Evolutionary conservation across 2,329 filamentous ascomycete genomes (phyloP).

Genomic region (Rutstroemia sydowiana): DNA sequence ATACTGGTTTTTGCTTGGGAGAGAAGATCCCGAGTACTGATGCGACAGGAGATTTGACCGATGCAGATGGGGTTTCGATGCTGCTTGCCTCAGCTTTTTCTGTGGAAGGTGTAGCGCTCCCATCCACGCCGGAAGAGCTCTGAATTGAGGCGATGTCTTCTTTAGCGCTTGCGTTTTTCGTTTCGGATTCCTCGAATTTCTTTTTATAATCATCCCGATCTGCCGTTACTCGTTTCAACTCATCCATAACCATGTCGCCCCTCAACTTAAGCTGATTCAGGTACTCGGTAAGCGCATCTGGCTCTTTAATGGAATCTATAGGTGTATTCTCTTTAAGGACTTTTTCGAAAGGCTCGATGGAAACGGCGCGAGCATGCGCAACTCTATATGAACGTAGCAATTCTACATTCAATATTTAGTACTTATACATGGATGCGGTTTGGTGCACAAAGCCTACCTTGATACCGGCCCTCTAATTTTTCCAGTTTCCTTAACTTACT

Average conservation of each 20-base stretch:
- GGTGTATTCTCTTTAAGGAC: slow-evolving; percentile 88
- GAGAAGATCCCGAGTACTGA: slow-evolving; percentile 45
- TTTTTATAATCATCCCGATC: slow-evolving; percentile 77
- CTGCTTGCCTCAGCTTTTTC: slow-evolving; percentile 22
- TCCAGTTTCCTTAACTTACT: slow-evolving; percentile 78
- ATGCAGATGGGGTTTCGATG: slow-evolving; percentile 28
- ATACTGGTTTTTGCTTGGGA: slow-evolving; percentile 36
- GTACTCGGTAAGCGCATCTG: slow-evolving; percentile 79
- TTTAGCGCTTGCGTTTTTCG: slow-evolving; percentile 51
- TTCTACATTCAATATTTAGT: slow-evolving; percentile 44
- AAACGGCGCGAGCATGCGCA: slow-evolving; percentile 77
- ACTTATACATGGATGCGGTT: not conserved
- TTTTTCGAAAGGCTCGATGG: slow-evolving; percentile 90
- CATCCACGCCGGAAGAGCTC: slow-evolving; percentile 31
- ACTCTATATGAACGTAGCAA: slow-evolving; percentile 85
- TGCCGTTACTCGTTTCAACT: slow-evolving; percentile 76
- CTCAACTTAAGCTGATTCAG: slow-evolving; percentile 79
- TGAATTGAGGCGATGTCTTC: slow-evolving; percentile 57
- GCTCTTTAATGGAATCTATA: slow-evolving; percentile 79
- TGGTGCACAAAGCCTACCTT: slow-evolving; percentile 47
- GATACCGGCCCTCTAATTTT: slow-evolving; percentile 80
- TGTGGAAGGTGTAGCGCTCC: slow-evolving; percentile 16
- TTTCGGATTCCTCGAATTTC: slow-evolving; percentile 62
- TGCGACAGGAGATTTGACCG: slow-evolving; percentile 40
- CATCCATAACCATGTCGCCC: slow-evolving; percentile 87